phyloP scores from a whole-genome alignment of 495 filamentous ascomycete genomes.

The Hyaloscypha bicolor region DNA sequence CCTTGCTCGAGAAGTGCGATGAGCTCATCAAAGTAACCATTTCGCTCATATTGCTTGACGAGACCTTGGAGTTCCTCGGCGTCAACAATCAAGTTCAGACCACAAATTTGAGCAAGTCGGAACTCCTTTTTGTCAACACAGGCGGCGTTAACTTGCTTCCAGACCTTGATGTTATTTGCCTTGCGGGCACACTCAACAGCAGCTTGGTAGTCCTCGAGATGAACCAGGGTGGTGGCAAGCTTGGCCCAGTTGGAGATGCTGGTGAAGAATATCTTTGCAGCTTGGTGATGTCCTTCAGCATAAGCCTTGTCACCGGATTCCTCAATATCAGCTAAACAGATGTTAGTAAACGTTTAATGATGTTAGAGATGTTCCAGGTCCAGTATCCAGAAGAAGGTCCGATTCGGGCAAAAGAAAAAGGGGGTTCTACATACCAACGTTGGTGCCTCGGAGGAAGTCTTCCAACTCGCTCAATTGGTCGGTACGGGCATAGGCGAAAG shows the following conservation, averaged over 20 bases:
- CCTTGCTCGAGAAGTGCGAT: slow-evolving; percentile 94
- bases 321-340: slow-evolving; percentile 77
- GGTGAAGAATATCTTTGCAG: slow-evolving; percentile 97
- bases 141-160: slow-evolving; percentile 98
- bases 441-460: slow-evolving; percentile 92
- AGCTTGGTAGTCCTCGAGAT: slow-evolving; percentile 95
- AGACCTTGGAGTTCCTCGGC: slow-evolving; percentile 94
- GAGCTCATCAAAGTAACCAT: slow-evolving; percentile 98
- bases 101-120: slow-evolving; percentile 98
- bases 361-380: no score
- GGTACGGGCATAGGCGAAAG: slow-evolving; percentile 89
- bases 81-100: slow-evolving; percentile 97
- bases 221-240: slow-evolving; percentile 93
- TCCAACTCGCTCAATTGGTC: slow-evolving; percentile 92
- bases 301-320: slow-evolving; percentile 98
- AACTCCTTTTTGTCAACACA: slow-evolving; percentile 99
- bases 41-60: slow-evolving; percentile 93
- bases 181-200: slow-evolving; percentile 98
- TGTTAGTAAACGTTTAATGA: no score
- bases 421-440: slow-evolving; percentile 45
- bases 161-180: slow-evolving; percentile 99
- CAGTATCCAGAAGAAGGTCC: no score
- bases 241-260: slow-evolving; percentile 99
- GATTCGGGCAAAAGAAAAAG: no score
- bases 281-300: slow-evolving; percentile 90